Evolutionary conservation across 2,329 filamentous ascomycete genomes (phyloP).

Genomic region (Neopestalotiopsis rosae): DNA sequence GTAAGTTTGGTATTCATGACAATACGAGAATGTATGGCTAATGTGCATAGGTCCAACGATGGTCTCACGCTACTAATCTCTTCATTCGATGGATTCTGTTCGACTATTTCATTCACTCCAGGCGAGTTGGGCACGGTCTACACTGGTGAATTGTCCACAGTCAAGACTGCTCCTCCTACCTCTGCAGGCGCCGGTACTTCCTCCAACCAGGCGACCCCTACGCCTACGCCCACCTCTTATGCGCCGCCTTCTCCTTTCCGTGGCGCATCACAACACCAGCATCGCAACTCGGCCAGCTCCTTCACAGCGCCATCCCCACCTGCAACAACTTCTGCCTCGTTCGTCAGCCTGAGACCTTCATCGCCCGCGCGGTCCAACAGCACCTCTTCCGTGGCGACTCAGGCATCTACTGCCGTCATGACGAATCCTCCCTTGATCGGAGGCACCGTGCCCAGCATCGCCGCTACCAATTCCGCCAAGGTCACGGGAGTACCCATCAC

Average conservation of each 20-base stretch:
- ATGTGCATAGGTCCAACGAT: slow-evolving; percentile 68
- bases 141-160: slow-evolving; percentile 66
- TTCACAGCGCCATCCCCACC: slow-evolving; percentile 64
- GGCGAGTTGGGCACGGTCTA: slow-evolving; percentile 87
- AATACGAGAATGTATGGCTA: not conserved
- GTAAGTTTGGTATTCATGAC: slow-evolving; percentile 56
- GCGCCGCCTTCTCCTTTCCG: slow-evolving; percentile 66
- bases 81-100: slow-evolving; percentile 98
- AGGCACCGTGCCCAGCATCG: slow-evolving; percentile 77
- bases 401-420: slow-evolving; percentile 60
- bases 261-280: slow-evolving; percentile 56
- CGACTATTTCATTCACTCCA: slow-evolving; percentile 80
- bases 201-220: slow-evolving; percentile 71
- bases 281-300: slow-evolving; percentile 64
- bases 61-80: slow-evolving; percentile 85
- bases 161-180: slow-evolving; percentile 49
- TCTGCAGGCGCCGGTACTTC: slow-evolving; percentile 45
- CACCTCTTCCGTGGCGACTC: slow-evolving; percentile 78
- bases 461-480: slow-evolving; percentile 73
- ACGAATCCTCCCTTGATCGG: slow-evolving; percentile 82
- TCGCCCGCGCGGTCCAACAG: slow-evolving; percentile 89
- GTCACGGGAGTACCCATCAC: slow-evolving; percentile 73
- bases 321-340: slow-evolving; percentile 53
- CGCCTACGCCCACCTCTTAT: slow-evolving; percentile 65
- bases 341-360: slow-evolving; percentile 69